Percentiles rank a stretch among this genome's conserved stretches.
Conservation (phyloP, 768 basidiomycete species). For the Hemileccinum rubropunctum region DNA sequence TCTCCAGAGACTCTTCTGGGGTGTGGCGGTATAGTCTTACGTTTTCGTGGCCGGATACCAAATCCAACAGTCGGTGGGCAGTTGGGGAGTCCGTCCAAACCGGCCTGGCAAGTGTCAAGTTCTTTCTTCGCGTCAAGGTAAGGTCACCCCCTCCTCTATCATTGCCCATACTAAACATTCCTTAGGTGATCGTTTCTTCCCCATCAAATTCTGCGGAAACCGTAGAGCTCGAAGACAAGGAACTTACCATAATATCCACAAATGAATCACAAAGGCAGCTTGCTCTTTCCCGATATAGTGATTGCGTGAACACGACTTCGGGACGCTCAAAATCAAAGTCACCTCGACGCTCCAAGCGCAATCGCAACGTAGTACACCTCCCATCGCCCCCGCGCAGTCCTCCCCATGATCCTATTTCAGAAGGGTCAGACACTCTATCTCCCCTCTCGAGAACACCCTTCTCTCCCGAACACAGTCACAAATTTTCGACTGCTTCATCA, state of each 20-base stretch:
- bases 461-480: conserved; percentile 22
- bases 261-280: conserved; percentile 67
- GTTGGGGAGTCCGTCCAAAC: conserved; percentile 76
- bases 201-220: conserved; percentile 52
- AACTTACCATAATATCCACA: conserved; percentile 64
- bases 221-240: conserved; percentile 66
- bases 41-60: conserved; percentile 68
- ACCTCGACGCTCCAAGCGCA: conserved; percentile 44
- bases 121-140: conserved; percentile 71
- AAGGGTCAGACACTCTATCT: conserved; percentile 9
- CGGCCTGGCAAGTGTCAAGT: conserved; percentile 61
- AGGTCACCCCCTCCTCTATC: conserved; percentile 6
- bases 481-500: conserved; percentile 29
- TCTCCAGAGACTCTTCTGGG: conserved; percentile 54
- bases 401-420: conserved; percentile 1
- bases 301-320: conserved; percentile 30
- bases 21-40: conserved; percentile 64
- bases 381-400: conserved; percentile 43
- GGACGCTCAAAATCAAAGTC: conserved; percentile 56
- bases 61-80: conserved; percentile 71
- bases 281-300: conserved; percentile 59
- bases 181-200: conserved; percentile 47
- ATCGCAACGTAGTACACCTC: conserved; percentile 27
- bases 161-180: conserved; percentile 13
- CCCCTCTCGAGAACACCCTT: background rate